Evolutionary conservation across 345 rosid genomes (phyloP), one percentile per base, ranked within the genome.

Genomic region (Bretschneidera sinensis): DNA sequence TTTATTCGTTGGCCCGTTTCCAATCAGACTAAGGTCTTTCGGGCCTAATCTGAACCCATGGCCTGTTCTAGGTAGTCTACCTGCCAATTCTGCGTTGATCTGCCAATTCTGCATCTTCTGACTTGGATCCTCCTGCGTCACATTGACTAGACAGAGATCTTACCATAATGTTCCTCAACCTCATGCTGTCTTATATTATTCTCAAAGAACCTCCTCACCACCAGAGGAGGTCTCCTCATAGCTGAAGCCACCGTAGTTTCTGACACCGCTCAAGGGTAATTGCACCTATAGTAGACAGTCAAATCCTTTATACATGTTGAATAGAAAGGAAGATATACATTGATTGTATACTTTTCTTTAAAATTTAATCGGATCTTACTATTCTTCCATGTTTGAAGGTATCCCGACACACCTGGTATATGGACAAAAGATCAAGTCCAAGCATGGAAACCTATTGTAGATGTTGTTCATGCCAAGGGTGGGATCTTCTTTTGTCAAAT

Each of bases 361-460:
- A 60, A 39, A 59, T 65, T 62, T 66, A 57, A 6, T 6, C 19
- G 17, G 22, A 24, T 21, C 19, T 43, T 47, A 20, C 31, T 13
- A 11, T 23, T 43, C 25, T 21, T 54, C 18, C n/a, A 21, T 19
- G 15, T 25, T 48, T 69, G 45, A 51, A 85, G 88, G 39, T 74
- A 77, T 64, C 23, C 52, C 14, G 66, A 78, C 57, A 75, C 76
- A 8, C 88, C 90, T 51, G 95, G 97, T 54, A 78, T 89, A 25
- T 86, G 95, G 91, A 85, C 86, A 3, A 81, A 83, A 68, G 95
- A 80, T 66, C 97, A 89, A 61, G 84, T 89, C 14, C 94, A 89
- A 53, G 94, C 91, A 7, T 89, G 96, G 96, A 89, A 81, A 63
- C 87, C 96, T 21, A 86, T 89, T 43, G 94, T 89, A 4, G 86